phyloP scores from a whole-genome alignment of 163 green algal genomes.

The Coccomyxa subellipsoidea region DNA sequence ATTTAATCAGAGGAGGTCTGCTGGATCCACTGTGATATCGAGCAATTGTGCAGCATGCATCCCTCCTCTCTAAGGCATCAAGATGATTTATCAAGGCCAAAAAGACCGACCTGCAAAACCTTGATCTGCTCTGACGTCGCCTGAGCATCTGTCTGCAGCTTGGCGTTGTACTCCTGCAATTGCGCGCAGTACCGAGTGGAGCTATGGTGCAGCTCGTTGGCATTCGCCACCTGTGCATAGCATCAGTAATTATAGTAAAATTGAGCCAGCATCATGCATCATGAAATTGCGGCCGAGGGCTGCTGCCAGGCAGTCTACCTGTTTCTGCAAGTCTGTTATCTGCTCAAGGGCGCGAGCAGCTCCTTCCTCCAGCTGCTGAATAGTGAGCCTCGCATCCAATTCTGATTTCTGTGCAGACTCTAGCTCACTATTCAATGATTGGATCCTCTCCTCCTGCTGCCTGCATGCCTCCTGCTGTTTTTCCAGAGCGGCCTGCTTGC shows the following conservation, averaged over 20 bases:
- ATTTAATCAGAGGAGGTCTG: too few species aligned
- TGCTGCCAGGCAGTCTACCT: neutral
- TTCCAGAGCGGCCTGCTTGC: neutral
- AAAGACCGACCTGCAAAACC: neutral
- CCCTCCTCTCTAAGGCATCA: too few species aligned
- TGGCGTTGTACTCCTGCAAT: slow-evolving; percentile 62
- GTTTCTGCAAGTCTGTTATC: slow-evolving; percentile 5
- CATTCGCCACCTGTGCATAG: slow-evolving; percentile 7
- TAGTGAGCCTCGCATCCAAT: neutral
- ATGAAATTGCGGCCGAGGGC: too few species aligned
- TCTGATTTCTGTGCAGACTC: neutral
- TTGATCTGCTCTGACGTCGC: slow-evolving; percentile 4
- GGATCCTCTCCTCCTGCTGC: neutral
- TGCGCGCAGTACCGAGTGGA: slow-evolving; percentile 49
- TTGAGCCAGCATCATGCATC: too few species aligned
- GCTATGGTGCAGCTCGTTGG: slow-evolving; percentile 38
- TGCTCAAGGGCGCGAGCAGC: neutral
- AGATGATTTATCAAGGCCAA: too few species aligned
- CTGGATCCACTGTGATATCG: too few species aligned
- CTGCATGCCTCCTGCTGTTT: slow-evolving; percentile 1
- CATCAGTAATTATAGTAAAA: neutral
- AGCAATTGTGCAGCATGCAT: too few species aligned
- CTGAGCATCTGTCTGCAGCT: slow-evolving; percentile 56
- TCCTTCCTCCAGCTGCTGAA: neutral
- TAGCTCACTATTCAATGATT: neutral